These are phyloP conservation scores for Drechslerella coelobrocha DNA, from an alignment of 2,329 filamentous ascomycete genomes.

Conservation along the genomic window DNA sequence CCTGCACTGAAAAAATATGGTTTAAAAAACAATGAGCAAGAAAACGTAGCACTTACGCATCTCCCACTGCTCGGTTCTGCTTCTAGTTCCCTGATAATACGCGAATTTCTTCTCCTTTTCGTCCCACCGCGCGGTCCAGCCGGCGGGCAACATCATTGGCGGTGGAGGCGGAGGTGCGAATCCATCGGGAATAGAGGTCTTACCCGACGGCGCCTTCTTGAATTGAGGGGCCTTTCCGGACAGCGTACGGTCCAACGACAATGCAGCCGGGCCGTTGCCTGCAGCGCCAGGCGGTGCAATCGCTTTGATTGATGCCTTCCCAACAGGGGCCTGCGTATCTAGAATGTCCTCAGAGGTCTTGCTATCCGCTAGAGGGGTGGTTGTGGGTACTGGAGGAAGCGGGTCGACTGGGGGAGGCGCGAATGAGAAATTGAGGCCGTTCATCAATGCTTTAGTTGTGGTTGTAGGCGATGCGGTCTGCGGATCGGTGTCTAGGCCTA, in stretches of 20 bases:
- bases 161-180: conserved; percentile 52
- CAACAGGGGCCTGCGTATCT: not conserved
- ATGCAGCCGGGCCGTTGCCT: not conserved
- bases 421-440: conserved; percentile 41
- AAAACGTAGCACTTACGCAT: conserved; percentile 34
- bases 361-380: conserved; percentile 35
- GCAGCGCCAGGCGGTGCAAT: conserved; percentile 32
- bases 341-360: conserved; percentile 38
- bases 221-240: conserved; percentile 39
- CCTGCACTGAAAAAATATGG: not conserved
- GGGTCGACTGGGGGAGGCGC: conserved; percentile 39
- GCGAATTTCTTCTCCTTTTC: conserved; percentile 50
- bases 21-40: not conserved
- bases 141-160: conserved; percentile 52
- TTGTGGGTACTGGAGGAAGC: conserved; percentile 25
- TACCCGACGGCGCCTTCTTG: conserved; percentile 36
- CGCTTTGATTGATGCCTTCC: conserved; percentile 21
- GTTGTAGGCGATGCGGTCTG: conserved; percentile 40
- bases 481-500: conserved; percentile 7
- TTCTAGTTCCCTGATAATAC: conserved; percentile 52
- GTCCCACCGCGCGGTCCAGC: conserved; percentile 53
- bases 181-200: conserved; percentile 36
- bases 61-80: conserved; percentile 52
- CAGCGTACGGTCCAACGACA: conserved; percentile 29
- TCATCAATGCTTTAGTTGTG: conserved; percentile 41